A percentile compares a stretch with the other conserved stretches of the same genome.
These are phyloP conservation scores for Corchorus olitorius DNA, from an alignment of 345 rosid genomes.

Conservation along the genomic window DNA sequence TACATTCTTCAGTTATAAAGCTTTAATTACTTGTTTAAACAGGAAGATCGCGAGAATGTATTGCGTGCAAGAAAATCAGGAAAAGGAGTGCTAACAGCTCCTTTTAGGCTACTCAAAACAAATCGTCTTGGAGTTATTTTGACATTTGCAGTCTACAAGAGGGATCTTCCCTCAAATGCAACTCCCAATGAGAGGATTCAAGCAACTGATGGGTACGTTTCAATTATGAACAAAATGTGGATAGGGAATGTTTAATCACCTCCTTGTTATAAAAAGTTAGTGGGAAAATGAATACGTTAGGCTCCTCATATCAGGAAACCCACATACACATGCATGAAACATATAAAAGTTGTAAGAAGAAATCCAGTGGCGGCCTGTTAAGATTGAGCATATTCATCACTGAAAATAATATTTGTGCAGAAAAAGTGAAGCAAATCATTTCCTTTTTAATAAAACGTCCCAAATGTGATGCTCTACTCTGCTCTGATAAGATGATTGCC, in stretches of 20 bases:
- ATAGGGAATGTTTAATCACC: background rate
- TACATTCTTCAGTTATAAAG: conserved; percentile 9
- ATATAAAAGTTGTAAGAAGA: background rate
- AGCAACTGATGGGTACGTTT: conserved; percentile 82
- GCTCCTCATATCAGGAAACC: background rate
- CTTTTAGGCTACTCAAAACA: conserved; percentile 83
- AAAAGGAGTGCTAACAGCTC: conserved; percentile 95
- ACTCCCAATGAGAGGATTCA: conserved; percentile 77
- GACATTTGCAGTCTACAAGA: conserved; percentile 90
- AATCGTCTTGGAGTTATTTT: conserved; percentile 93
- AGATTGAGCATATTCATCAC: conserved; percentile 4
- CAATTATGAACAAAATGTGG: conserved; percentile 13
- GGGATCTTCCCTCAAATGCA: conserved; percentile 80
- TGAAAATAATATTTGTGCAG: background rate
- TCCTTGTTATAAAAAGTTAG: conserved; percentile 4
- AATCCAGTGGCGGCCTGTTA: background rate
- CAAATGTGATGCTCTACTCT: background rate
- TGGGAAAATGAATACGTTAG: background rate
- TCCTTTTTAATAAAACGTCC: background rate
- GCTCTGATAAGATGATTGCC: conserved; percentile 2
- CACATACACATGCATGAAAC: background rate
- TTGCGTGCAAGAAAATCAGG: conserved; percentile 86
- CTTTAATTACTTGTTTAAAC: conserved; percentile 28
- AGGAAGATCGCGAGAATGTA: conserved; percentile 96
- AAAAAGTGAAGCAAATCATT: conserved; percentile 4